phyloP scores from a whole-genome alignment of 1,284 basidiomycete genomes.

The Naganishia sp. region DNA sequence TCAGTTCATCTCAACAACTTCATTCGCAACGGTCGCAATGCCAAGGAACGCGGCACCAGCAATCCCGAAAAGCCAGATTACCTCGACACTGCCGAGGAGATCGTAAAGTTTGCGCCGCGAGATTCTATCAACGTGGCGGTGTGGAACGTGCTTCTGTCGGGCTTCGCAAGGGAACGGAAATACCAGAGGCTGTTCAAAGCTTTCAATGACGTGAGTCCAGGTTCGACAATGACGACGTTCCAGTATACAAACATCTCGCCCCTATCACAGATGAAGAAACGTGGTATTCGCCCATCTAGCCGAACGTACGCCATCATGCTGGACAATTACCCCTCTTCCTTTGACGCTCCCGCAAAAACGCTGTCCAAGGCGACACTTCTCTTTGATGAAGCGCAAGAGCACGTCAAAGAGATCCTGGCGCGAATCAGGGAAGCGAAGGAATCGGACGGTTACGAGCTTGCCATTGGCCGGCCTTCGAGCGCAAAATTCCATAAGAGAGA shows the following conservation, averaged over 20 bases:
- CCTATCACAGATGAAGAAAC: slow-evolving; percentile 51
- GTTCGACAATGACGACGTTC: background rate
- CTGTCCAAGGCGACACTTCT: slow-evolving; percentile 45
- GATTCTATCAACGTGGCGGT: slow-evolving; percentile 45
- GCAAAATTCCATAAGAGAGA: background rate
- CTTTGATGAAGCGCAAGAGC: slow-evolving; percentile 45
- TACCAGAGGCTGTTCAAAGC: slow-evolving; percentile 46
- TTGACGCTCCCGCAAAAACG: slow-evolving; percentile 36
- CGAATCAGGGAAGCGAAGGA: slow-evolving; percentile 16
- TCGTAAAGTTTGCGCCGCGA: slow-evolving; percentile 39
- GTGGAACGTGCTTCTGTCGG: slow-evolving; percentile 50
- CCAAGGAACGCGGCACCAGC: background rate
- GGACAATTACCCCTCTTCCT: slow-evolving; percentile 42
- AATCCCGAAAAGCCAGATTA: background rate
- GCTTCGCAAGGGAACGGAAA: slow-evolving; percentile 39
- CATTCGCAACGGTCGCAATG: slow-evolving; percentile 8
- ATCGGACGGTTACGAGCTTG: slow-evolving; percentile 15
- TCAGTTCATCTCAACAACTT: slow-evolving; percentile 24
- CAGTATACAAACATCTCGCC: background rate
- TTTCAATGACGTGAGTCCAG: slow-evolving; percentile 46
- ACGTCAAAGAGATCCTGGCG: slow-evolving; percentile 33
- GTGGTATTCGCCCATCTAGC: slow-evolving; percentile 44
- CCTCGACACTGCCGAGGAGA: slow-evolving; percentile 27
- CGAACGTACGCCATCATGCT: slow-evolving; percentile 50
- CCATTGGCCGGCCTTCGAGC: background rate